These are phyloP conservation scores for Stephania yunnanensis DNA, from an alignment of 164 flowering plant species.

Conservation along the genomic window DNA sequence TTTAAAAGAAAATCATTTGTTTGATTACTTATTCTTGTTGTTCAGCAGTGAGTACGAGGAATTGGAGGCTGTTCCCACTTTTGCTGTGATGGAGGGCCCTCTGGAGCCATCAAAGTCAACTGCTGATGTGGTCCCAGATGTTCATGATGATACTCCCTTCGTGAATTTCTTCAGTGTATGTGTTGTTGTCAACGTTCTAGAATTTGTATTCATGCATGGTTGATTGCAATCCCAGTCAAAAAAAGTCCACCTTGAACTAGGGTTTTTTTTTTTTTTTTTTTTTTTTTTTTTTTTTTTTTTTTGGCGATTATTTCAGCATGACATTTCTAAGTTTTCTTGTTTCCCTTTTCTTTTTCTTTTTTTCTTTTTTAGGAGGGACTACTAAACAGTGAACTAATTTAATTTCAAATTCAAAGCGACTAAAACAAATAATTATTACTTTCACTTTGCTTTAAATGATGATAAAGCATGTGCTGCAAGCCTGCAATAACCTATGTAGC, in stretches of 20 bases:
- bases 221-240: background rate
- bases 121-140: constrained; percentile 40
- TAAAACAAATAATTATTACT: no score
- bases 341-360: background rate
- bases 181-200: background rate
- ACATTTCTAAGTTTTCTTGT: background rate
- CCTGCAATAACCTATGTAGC: background rate
- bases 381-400: background rate
- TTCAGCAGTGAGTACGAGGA: constrained; percentile 79
- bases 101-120: constrained; percentile 67
- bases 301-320: no score
- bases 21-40: background rate
- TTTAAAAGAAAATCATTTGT: background rate
- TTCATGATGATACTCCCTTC: constrained; percentile 68
- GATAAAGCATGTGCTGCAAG: background rate
- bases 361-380: no score
- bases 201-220: no score
- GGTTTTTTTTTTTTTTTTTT: no score
- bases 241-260: background rate
- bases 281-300: no score
- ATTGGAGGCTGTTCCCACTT: constrained; percentile 81
- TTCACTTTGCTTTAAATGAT: background rate
- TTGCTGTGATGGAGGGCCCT: constrained; percentile 88
- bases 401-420: background rate
- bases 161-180: constrained; percentile 87